These are phyloP conservation scores for Teratosphaeria nubilosa DNA, from an alignment of 2,329 filamentous ascomycete species.

Conservation along the genomic window DNA sequence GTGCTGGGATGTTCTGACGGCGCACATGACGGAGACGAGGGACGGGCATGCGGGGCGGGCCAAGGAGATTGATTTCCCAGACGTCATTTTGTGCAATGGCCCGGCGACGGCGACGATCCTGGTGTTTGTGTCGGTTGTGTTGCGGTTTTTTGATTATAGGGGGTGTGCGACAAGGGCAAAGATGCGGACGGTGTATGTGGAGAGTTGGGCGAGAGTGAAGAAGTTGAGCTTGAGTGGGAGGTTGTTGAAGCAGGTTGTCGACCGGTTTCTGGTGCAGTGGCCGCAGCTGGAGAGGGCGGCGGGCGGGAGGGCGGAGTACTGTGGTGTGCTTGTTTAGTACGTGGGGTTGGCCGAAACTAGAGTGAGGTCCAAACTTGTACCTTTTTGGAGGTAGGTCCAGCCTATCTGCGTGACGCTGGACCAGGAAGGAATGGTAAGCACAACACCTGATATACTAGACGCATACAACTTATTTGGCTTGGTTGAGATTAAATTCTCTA, in stretches of 20 bases:
- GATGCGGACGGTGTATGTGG: slow-evolving; percentile 73
- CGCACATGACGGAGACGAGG: slow-evolving; percentile 9
- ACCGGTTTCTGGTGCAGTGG: slow-evolving; percentile 79
- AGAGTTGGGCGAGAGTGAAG: slow-evolving; percentile 82
- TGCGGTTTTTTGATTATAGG: slow-evolving; percentile 42
- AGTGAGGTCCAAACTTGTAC: neutral
- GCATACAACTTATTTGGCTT: no score
- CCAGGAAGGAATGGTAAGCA: no score
- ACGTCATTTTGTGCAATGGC: slow-evolving; percentile 76
- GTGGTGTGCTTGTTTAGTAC: slow-evolving; percentile 30
- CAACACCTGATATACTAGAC: no score
- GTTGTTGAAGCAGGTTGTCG: slow-evolving; percentile 60
- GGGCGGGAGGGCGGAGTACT: slow-evolving; percentile 33
- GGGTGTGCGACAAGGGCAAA: slow-evolving; percentile 35
- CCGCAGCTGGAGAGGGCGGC: slow-evolving; percentile 43
- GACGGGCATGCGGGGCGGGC: slow-evolving; percentile 6
- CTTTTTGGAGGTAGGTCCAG: neutral
- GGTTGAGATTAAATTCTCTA: neutral
- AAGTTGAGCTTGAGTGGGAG: slow-evolving; percentile 76
- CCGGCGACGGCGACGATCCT: slow-evolving; percentile 80
- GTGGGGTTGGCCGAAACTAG: neutral
- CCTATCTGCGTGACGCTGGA: no score
- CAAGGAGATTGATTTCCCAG: slow-evolving; percentile 44
- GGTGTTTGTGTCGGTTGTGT: slow-evolving; percentile 44
- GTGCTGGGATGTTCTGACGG: slow-evolving; percentile 47